phyloP scores from a whole-genome alignment of 257 asterid species.

The Petunia secreta region DNA sequence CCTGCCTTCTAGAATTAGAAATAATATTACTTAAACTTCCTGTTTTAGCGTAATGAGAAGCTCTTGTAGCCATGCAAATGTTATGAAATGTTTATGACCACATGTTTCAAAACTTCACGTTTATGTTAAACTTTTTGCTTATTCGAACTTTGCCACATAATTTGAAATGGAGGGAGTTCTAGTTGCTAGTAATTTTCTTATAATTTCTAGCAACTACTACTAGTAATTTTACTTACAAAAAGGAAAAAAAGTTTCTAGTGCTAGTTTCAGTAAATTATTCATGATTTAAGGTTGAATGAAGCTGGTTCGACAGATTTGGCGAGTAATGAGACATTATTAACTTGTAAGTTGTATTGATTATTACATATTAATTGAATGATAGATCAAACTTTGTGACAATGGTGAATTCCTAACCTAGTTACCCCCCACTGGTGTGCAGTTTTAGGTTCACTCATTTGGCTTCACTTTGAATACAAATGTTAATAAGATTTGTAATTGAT shows the following conservation, averaged over 20 bases:
- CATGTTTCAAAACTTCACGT: too few species aligned
- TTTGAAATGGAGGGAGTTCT: too few species aligned
- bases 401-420: conserved; percentile 4
- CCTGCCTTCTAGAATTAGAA: too few species aligned
- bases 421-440: not conserved
- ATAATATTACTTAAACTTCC: too few species aligned
- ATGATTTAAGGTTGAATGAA: not conserved
- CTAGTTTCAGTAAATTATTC: conserved; percentile 6
- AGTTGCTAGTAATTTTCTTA: not conserved
- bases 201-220: not conserved
- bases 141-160: too few species aligned
- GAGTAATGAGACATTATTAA: not conserved
- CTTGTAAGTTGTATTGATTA: not conserved
- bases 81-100: too few species aligned
- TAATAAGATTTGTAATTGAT: conserved; percentile 14
- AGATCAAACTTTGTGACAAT: not conserved
- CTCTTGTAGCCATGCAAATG: too few species aligned
- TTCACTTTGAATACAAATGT: not conserved
- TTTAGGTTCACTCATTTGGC: conserved; percentile 11
- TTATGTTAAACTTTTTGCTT: too few species aligned
- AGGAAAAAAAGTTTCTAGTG: not conserved
- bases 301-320: not conserved
- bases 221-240: not conserved
- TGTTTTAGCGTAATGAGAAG: too few species aligned
- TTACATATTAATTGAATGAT: not conserved